Conservation (phyloP, 345 rosid genomes). For the Adansonia digitata region DNA sequence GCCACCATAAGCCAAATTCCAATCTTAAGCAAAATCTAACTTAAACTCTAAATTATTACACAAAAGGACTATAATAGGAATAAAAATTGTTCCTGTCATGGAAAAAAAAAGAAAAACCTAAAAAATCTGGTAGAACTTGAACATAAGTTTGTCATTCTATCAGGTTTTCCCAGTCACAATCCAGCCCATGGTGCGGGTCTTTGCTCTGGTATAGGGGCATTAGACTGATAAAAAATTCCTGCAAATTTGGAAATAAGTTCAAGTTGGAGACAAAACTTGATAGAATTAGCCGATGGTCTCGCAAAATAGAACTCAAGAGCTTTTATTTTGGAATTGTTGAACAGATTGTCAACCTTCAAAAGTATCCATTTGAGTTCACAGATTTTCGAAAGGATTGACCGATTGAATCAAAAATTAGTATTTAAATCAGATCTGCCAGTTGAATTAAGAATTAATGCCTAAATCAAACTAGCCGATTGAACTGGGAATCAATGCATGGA, state of each 20-base stretch:
- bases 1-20: not conserved
- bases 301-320: no score
- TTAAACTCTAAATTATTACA: not conserved
- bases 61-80: not conserved
- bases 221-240: slow-evolving; percentile 20
- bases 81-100: not conserved
- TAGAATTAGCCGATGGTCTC: not conserved
- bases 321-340: no score
- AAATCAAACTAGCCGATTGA: no score
- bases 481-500: no score
- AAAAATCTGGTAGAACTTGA: not conserved
- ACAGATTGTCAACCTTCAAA: no score
- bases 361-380: no score
- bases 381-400: no score
- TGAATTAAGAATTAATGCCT: no score
- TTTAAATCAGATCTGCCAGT: no score
- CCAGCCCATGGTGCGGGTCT: slow-evolving; percentile 13
- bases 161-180: not conserved
- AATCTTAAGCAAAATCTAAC: not conserved
- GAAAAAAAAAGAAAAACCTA: not conserved
- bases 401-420: no score
- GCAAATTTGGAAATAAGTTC: not conserved
- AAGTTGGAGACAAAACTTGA: not conserved
- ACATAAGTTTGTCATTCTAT: not conserved
- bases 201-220: slow-evolving; percentile 14